Percentiles rank a stretch among this genome's conserved stretches.
phyloP scores from a whole-genome alignment of 305 asterid species.

The Ilex paraguariensis region DNA sequence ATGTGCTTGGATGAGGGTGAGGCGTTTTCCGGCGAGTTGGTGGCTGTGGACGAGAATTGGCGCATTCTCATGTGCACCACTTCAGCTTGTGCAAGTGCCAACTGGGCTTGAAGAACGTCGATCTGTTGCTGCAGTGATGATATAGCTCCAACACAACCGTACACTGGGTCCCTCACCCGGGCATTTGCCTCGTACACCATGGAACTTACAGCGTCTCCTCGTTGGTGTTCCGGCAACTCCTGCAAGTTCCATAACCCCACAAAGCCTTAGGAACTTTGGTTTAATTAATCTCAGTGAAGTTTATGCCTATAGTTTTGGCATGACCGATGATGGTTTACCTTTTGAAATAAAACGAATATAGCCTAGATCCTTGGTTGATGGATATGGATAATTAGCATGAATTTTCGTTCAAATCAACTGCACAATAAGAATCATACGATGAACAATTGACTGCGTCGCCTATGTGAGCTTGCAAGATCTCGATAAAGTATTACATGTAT shows the following conservation, averaged over 20 bases:
- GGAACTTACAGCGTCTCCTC: slow-evolving; percentile 80
- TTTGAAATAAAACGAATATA: background rate
- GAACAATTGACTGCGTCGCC: background rate
- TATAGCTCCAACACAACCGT: slow-evolving; percentile 85
- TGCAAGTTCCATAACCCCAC: slow-evolving; percentile 15
- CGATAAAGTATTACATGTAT: background rate
- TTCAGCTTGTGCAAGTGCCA: slow-evolving; percentile 82
- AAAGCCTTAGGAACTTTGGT: background rate
- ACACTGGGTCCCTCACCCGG: slow-evolving; percentile 77
- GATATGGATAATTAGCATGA: no score
- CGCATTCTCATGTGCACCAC: slow-evolving; percentile 84
- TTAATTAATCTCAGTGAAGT: background rate
- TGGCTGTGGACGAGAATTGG: slow-evolving; percentile 28
- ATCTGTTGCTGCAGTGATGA: slow-evolving; percentile 82
- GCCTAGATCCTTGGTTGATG: no score
- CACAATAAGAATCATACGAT: no score
- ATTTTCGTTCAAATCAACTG: no score
- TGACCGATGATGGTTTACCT: background rate
- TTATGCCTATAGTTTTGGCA: background rate
- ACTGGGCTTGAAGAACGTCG: slow-evolving; percentile 55
- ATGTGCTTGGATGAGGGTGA: slow-evolving; percentile 37
- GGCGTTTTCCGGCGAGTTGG: slow-evolving; percentile 39
- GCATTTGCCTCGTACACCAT: slow-evolving; percentile 95
- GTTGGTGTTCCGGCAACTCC: slow-evolving; percentile 70
- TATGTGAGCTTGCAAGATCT: background rate